Conservation (phyloP, 805 yeast species). For the Pichia heedii region DNA sequence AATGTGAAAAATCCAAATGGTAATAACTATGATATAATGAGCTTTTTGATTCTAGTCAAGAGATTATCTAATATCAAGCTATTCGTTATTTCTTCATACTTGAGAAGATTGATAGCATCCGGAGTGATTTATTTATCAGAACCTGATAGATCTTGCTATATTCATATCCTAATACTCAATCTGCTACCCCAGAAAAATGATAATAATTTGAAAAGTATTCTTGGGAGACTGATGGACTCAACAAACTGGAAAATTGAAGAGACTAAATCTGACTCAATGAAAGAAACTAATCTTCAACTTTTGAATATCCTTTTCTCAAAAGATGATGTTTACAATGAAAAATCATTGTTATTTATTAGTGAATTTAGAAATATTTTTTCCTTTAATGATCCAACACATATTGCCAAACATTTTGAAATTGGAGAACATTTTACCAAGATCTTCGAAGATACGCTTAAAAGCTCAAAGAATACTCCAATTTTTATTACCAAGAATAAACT, state of each 20-base stretch:
- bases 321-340: background rate
- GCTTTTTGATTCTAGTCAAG: constrained; percentile 39
- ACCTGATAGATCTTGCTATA: constrained; percentile 39
- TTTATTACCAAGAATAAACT: background rate
- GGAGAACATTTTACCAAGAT: background rate
- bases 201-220: constrained; percentile 26
- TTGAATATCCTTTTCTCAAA: background rate
- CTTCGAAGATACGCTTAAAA: background rate
- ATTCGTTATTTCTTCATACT: constrained; percentile 54
- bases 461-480: background rate
- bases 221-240: constrained; percentile 21
- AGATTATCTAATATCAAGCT: constrained; percentile 41
- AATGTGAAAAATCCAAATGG: constrained; percentile 9
- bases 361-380: background rate
- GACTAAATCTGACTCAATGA: constrained; percentile 6
- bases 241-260: constrained; percentile 14
- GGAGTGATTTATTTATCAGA: constrained; percentile 64
- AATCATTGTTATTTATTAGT: background rate
- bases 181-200: constrained; percentile 48
- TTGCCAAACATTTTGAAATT: constrained; percentile 1
- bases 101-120: constrained; percentile 74
- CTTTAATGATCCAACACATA: background rate
- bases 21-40: constrained; percentile 16
- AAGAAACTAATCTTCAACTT: constrained; percentile 1
- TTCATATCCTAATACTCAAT: constrained; percentile 48